These are phyloP conservation scores for Lentinus brumalis DNA, from an alignment of 768 basidiomycete species.

Conservation along the genomic window DNA sequence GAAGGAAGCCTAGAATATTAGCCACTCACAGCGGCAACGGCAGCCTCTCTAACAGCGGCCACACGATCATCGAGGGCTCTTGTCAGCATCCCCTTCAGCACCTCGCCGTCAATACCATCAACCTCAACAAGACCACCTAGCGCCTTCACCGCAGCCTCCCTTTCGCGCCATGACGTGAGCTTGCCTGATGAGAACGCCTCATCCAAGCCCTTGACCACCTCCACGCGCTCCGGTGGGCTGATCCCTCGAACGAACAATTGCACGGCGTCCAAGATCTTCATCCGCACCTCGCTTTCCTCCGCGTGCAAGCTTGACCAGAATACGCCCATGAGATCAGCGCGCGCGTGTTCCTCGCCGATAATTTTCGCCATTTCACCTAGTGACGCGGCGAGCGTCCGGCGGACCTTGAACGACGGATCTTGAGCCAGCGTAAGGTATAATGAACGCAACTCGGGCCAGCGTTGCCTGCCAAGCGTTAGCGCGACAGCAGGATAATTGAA, in stretches of 20 bases:
- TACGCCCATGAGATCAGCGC: conserved; percentile 67
- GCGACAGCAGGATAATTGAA: conserved; percentile 93
- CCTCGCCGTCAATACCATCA: conserved; percentile 43
- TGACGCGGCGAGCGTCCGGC: conserved; percentile 82
- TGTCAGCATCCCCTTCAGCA: conserved; percentile 55
- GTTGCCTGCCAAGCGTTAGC: conserved; percentile 70
- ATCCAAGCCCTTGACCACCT: conserved; percentile 39
- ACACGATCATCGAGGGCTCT: conserved; percentile 74
- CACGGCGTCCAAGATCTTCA: conserved; percentile 70
- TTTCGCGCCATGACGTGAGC: conserved; percentile 76
- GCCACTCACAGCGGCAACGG: conserved; percentile 59
- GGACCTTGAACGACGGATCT: conserved; percentile 63
- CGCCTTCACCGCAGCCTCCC: conserved; percentile 65
- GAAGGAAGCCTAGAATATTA: not conserved
- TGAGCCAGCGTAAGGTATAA: conserved; percentile 67
- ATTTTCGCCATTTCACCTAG: conserved; percentile 88
- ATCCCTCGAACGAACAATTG: conserved; percentile 58
- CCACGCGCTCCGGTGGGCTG: conserved; percentile 45
- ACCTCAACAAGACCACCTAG: conserved; percentile 52
- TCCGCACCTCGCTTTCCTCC: conserved; percentile 68
- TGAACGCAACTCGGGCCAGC: conserved; percentile 75
- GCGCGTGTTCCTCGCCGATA: conserved; percentile 69
- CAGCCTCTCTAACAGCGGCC: conserved; percentile 83
- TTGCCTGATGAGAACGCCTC: conserved; percentile 58
- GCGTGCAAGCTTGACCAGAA: conserved; percentile 64